Evolutionary conservation across 2,329 filamentous ascomycete genomes (phyloP), one percentile per base, ranked within the genome.

Genomic region (Hortaea werneckii): DNA sequence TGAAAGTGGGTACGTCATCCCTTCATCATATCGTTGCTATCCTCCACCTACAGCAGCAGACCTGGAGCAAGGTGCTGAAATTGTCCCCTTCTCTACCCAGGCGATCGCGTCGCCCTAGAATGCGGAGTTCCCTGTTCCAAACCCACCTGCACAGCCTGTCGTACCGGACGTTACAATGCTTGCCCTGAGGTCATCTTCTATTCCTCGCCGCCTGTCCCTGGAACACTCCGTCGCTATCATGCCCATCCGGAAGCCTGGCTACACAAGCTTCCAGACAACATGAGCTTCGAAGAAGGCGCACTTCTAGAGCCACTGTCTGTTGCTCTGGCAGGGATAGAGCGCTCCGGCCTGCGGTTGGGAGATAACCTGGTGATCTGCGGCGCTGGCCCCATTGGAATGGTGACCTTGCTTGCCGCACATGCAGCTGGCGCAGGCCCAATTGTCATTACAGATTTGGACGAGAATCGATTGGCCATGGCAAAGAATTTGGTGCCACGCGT

Each of bases 221-320:
- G 61, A 7, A 61, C 58, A 1, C 47, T 63, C 10, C 54, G 58
- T 11, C 47, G 60, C 28, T 61, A 61, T 39, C 58, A 60, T 38
- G 57, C 50, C 29, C 60, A 64, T 46, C 54, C 59, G 2, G 60
- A 53, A 42, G 54, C 54, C 2, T 60, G 57, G 54, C 47, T 60
- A 20, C 59, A 63, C 40, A 63, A 58, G 29, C 50, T 73, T 1
- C 69, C 69, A 0, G 58, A 58, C n/a, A 54, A 49, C 1, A 54
- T 72, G 9, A 60, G 55, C 5, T 65, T 68, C 35, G 59, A 67
- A 29, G 70, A 73, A 44, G 70, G 67, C 0, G 66, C 66, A 0
- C 59, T 76, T 5, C 63, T 75, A 7, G 73, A 75, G 58, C 72
- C 73, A 5, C 56, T 74, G 7, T 64, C 65, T 11, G 69, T 74